A percentile compares a stretch with the other conserved stretches of the same genome.
These are phyloP conservation scores for Pyrenula aspistea DNA, from an alignment of 495 filamentous ascomycete genomes.

Conservation along the genomic window DNA sequence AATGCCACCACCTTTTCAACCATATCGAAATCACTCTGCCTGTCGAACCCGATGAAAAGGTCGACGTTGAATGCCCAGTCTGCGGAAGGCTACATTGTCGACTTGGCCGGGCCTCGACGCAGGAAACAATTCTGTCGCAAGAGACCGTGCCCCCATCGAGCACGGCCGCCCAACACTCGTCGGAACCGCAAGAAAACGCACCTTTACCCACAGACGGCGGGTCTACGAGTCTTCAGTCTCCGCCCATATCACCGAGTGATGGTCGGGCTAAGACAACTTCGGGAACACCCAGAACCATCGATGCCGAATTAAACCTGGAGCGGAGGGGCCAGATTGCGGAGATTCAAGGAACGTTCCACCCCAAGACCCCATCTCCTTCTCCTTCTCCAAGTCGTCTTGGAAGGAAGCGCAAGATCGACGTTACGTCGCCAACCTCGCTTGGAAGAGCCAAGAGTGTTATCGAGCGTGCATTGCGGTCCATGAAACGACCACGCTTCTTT, in stretches of 20 bases:
- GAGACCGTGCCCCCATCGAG: background rate
- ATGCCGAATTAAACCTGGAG: too few relatives aligned
- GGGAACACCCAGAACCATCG: background rate
- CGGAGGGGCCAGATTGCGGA: too few relatives aligned
- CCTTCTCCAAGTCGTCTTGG: background rate
- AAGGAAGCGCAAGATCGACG: background rate
- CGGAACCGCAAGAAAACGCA: background rate
- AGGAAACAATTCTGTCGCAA: background rate
- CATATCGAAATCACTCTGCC: background rate
- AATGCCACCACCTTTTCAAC: background rate
- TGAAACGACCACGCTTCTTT: background rate
- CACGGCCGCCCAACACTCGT: background rate
- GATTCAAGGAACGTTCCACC: background rate
- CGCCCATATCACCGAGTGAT: background rate
- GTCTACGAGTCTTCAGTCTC: background rate
- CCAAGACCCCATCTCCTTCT: background rate
- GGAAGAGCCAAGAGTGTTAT: background rate
- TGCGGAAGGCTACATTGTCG: background rate
- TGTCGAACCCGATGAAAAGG: background rate
- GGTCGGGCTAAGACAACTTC: background rate
- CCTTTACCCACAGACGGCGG: background rate
- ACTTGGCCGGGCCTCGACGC: background rate
- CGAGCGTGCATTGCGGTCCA: background rate
- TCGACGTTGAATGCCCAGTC: background rate
- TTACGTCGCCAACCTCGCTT: background rate